Evolutionary conservation across 768 basidiomycete genomes (phyloP).

Genomic region (Terana coerulea): DNA sequence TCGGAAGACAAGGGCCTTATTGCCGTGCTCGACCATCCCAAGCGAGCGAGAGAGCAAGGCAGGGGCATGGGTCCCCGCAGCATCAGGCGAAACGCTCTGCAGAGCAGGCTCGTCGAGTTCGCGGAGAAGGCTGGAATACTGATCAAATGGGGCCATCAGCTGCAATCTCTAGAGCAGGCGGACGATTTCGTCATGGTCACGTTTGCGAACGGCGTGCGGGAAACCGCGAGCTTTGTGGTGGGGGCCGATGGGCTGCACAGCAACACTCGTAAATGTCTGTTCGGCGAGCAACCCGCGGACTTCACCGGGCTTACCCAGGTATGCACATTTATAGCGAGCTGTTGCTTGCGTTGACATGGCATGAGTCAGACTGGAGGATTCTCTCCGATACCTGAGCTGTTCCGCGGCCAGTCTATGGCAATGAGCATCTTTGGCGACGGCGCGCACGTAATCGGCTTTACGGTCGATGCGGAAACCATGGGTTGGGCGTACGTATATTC

Average conservation of each 20-base stretch:
- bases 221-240: slow-evolving; percentile 35
- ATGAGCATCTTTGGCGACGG: slow-evolving; percentile 34
- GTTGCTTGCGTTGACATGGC: too few relatives aligned
- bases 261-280: slow-evolving; percentile 26
- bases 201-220: slow-evolving; percentile 33
- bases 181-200: slow-evolving; percentile 28
- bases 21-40: neutral
- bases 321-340: neutral
- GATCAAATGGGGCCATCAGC: slow-evolving; percentile 31
- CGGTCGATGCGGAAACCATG: slow-evolving; percentile 26
- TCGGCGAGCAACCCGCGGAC: neutral
- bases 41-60: neutral
- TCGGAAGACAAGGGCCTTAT: slow-evolving; percentile 9
- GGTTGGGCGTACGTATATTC: too few relatives aligned
- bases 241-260: slow-evolving; percentile 46
- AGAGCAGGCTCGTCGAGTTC: slow-evolving; percentile 27
- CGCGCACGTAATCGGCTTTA: slow-evolving; percentile 34
- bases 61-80: neutral
- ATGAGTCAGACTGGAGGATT: neutral
- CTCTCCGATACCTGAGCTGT: slow-evolving; percentile 19
- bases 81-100: slow-evolving; percentile 29
- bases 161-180: slow-evolving; percentile 31
- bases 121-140: slow-evolving; percentile 30
- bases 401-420: slow-evolving; percentile 20
- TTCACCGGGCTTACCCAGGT: slow-evolving; percentile 8